Evolutionary conservation across 345 rosid genomes (phyloP).

Genomic region (Citrus sinensis): DNA sequence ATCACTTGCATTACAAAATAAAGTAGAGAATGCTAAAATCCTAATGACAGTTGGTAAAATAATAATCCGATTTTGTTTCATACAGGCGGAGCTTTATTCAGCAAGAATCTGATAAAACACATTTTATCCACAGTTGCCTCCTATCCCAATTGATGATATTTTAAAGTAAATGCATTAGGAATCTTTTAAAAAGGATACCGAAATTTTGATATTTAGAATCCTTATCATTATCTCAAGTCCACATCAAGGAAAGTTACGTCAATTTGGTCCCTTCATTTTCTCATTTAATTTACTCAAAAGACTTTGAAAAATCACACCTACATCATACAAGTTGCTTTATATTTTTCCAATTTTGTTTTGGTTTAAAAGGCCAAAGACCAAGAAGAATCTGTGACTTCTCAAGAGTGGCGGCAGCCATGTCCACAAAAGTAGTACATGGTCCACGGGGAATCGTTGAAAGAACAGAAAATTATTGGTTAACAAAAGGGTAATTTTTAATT

Average conservation of each 20-base stretch:
- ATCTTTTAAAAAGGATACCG: constrained; percentile 4
- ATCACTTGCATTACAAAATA: not conserved
- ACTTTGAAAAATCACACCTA: too few species aligned
- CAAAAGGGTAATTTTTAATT: not conserved
- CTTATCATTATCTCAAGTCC: constrained; percentile 26
- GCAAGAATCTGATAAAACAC: not conserved
- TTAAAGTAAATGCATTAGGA: constrained; percentile 1
- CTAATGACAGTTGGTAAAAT: not conserved
- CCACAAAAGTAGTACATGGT: not conserved
- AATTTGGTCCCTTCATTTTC: not conserved
- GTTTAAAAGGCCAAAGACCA: not conserved
- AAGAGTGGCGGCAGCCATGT: not conserved
- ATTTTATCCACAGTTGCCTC: too few species aligned
- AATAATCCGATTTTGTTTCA: not conserved
- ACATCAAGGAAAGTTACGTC: not conserved
- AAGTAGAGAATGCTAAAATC: not conserved
- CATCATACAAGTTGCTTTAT: too few species aligned
- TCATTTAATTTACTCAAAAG: not conserved
- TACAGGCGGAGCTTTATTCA: not conserved
- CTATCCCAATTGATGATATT: not conserved
- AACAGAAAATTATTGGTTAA: not conserved
- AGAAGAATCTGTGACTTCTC: not conserved
- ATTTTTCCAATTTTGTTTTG: too few species aligned
- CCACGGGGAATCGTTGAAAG: constrained; percentile 17
- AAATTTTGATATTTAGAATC: constrained; percentile 13